phyloP scores from a whole-genome alignment of 345 rosid genomes.

The Microcos paniculata region DNA sequence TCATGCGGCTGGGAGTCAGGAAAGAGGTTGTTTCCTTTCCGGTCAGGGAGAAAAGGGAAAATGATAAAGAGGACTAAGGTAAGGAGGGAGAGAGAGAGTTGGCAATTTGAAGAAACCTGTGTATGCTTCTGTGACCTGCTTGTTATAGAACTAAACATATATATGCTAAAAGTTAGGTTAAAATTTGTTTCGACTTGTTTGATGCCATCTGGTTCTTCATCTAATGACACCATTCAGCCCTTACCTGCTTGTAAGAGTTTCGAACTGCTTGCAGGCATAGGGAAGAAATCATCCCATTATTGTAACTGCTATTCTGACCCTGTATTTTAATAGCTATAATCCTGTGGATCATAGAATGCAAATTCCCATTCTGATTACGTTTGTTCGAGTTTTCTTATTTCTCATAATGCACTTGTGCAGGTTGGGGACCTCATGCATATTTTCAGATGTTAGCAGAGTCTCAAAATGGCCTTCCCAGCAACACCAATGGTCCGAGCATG shows the following conservation, averaged over 20 bases:
- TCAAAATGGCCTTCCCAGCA: conserved; percentile 34
- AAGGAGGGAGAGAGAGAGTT: neutral
- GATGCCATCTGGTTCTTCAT: neutral
- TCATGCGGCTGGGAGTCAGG: neutral
- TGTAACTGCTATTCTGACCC: too few relatives aligned
- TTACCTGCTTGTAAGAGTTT: neutral
- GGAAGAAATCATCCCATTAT: too few relatives aligned
- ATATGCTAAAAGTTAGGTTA: neutral
- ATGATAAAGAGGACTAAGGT: neutral
- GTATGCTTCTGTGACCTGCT: neutral
- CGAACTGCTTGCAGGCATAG: neutral
- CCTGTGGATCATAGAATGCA: neutral
- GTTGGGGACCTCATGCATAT: conserved; percentile 98
- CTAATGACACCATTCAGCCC: neutral
- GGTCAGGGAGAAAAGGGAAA: neutral
- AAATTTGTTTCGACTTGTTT: neutral
- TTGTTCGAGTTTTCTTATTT: neutral
- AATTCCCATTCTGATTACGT: neutral
- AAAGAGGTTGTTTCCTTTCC: neutral
- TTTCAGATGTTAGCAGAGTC: conserved; percentile 83
- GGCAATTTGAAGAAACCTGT: neutral
- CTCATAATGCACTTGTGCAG: conserved; percentile 28
- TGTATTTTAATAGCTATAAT: neutral
- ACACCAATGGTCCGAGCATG: conserved; percentile 27
- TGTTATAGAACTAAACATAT: neutral